Base-by-base conservation (phyloP, 495 filamentous ascomycete species). In the Darksidea phi region DNA sequence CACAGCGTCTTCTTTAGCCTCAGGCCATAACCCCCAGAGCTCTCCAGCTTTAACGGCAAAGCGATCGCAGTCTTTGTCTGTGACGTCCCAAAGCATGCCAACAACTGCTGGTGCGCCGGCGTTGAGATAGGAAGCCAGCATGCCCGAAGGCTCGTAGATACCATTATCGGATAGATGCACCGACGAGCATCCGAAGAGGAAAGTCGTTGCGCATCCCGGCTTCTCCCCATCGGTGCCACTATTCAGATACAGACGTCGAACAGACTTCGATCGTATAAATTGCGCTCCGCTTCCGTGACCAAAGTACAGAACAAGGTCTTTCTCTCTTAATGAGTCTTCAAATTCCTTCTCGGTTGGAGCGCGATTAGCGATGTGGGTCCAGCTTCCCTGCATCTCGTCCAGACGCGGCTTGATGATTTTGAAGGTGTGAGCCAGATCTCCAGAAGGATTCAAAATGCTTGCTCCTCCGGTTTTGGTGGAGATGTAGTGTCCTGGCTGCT, bases 41-140 rank as follows among this genome's bases (percentile, higher is more conserved):
- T 92, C 86, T 49, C 96, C 86, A 2, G 87, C 76, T 15, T 81
- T 76, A 21, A 83, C 83, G 0, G 90, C 86, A 70, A 97, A 95
- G 36, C 91, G 86, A 77, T 98, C 94, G 67, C 95, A 94, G 71
- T 98, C 94, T 64, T 88, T 87, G 67, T 98, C 94, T 12, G 95
- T 98, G 20, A 98, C 94, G 73, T 98, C 94, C 94, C 94, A 98
- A 36, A 98, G 78, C 4, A 89, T 96, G 20, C 88, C 93, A 0
- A 97, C 84, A 17, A 97, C 79, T 10, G 92, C 90, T 13, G 67
- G 69, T 13, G 66, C 51, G 6, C 92, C 93, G 0, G 90, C 90
- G 36, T 91, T 82, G 73, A 97, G 83, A 74, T 97, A 97, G 60
- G 89, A 89, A 73, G 91, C 83, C n/a, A 89, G 87, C 34, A 89